A percentile compares a stretch with the other conserved stretches of the same genome.
phyloP scores from a whole-genome alignment of 2,329 filamentous ascomycete genomes.

The Phyllosticta paracitricarpa region DNA sequence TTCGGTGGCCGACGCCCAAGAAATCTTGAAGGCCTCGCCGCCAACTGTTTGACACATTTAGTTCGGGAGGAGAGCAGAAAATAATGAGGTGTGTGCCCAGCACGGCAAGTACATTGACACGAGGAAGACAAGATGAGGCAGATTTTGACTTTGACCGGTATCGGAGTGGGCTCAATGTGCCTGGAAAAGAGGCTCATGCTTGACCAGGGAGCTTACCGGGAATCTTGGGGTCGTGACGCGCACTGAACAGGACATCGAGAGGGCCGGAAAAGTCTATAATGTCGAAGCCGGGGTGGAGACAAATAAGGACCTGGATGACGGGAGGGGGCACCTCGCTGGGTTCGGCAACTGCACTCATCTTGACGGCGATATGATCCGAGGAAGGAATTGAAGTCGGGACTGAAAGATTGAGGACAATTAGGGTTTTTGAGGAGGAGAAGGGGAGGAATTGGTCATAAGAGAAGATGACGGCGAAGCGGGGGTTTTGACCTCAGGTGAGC shows the following conservation, averaged over 20 bases:
- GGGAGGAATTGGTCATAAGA: not conserved
- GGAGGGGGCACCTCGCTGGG: slow-evolving; percentile 26
- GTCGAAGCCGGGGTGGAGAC: slow-evolving; percentile 47
- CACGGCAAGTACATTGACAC: not conserved
- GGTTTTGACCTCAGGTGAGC: not conserved
- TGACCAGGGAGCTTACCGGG: slow-evolving; percentile 28
- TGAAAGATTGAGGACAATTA: not conserved
- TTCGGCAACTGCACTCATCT: slow-evolving; percentile 38
- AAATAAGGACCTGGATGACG: slow-evolving; percentile 51
- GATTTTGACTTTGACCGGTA: not conserved
- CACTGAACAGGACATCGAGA: slow-evolving; percentile 46
- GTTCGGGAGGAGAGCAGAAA: not conserved
- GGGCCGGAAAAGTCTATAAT: slow-evolving; percentile 48
- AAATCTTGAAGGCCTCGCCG: slow-evolving; percentile 45
- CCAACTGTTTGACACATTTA: slow-evolving; percentile 22
- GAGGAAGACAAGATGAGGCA: not conserved
- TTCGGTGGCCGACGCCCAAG: slow-evolving; percentile 38
- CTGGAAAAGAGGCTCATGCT: not conserved
- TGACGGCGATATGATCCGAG: slow-evolving; percentile 13
- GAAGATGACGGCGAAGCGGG: not conserved
- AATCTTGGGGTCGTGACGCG: slow-evolving; percentile 45
- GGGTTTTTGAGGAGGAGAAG: not conserved
- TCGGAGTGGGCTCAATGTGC: not conserved
- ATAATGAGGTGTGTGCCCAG: not conserved
- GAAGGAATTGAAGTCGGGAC: not conserved